Base-by-base conservation (phyloP, 192 early-diverging fungal genomes). In the Linnemannia zychae region DNA sequence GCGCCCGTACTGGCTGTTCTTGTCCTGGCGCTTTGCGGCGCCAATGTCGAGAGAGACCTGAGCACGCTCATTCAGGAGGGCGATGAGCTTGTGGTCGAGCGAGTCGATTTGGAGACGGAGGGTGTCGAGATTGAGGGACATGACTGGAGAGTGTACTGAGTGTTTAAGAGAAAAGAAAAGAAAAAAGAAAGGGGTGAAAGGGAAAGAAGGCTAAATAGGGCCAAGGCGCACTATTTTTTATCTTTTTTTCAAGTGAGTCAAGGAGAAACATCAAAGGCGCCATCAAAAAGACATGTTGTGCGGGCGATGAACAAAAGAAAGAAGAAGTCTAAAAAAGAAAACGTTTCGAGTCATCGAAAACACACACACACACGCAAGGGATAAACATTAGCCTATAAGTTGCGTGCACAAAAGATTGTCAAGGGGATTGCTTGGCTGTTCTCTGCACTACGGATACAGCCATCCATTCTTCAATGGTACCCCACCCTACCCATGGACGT, bases 51-150 rank as follows among this genome's bases (percentile, higher is more conserved):
- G 89, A 20, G 95, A 95, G 28, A 96, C 86, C 24, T 91, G 89
- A 16, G 96, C 96, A 36, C 96, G 94, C 83, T 97, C 94, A 88
- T 96, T 97, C 34, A 96, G 90, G 46, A 96, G 80, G 38, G 92
- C 88, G 34, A 97, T 93, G 49, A 97, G 88, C 60, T 92, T 91
- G 33, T 90, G 90, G 81, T 96, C 96, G 22, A 97, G 87, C 20
- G 91, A 88, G 72, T 96, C 95, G 71, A 97, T 96, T 69, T 92
- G 90, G 67, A 89, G 85, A 57, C 94, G 90, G 37, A 94, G 88
- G 3, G 89, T 78, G 24, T 88, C 87, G 20, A 95, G 89, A 71
- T 95, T 79, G 49, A 85, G 65, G 46, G 72, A 77, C 67, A 60
- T 65, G 48, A n/a, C 60, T 74, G 52, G 24, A 7, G 37, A 60